Base-by-base conservation (phyloP, 305 asterid genomes). In the Fraxinus ornus region DNA sequence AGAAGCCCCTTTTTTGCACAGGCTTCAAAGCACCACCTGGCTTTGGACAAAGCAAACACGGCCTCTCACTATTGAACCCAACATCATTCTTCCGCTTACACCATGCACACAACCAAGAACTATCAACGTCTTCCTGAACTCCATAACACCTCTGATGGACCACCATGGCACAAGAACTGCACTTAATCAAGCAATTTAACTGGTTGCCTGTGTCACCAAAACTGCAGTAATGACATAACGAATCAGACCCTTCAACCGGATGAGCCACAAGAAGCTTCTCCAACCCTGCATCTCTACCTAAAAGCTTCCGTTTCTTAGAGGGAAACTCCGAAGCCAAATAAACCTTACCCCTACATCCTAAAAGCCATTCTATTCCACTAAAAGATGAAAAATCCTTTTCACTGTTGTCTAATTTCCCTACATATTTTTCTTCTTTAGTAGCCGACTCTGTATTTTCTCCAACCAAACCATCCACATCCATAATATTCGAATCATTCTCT, bases 121-220 rank as follows among this genome's bases (percentile, higher is more conserved):
- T 88, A 72, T 90, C 95, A 10, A 86, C 93, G 83, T 91, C 97
- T 85, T 88, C 97, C 83, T 93, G 94, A 85, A 95, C 94, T 33
- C 99, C 98, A 81, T 97, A 97, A 84, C 99, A 97, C 89, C 95
- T 91, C 87, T 89, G 96, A 87, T 97, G 99, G 83, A 95, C 98
- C 79, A 89, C 90, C 90, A 92, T 87, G 30, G 89, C 90, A 83
- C 99, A 97, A 74, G 96, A 89, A 88, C 87, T 83, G 85, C 98
- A 97, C 84, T 87, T 85, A 8, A 93, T 89, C 90, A 97, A 86
- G 83, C 91, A 85, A 86, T 97, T 97, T 90, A 92, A 88, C 79
- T 88, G 92, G 77, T 92, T 89, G 12, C 90, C 92, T 57, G 35
- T 80, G 82, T 93, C 94, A 22, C 96, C 93, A 76, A 78, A 87